Conservation (phyloP, 169 alveolate species). For the Plasmodium coatneyi region DNA sequence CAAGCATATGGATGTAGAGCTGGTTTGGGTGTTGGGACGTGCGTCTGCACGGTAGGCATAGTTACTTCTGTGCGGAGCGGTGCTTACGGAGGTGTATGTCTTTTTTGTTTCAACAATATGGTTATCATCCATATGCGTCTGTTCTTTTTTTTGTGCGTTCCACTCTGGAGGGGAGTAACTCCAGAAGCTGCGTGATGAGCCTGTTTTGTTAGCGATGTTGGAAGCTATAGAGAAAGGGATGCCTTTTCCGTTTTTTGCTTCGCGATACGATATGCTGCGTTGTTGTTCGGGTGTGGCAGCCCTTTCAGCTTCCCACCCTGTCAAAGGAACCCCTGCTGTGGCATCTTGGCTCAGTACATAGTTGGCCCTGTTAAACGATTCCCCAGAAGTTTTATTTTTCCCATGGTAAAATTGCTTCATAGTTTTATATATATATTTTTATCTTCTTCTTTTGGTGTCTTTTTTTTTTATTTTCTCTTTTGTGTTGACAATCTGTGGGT, state of each 20-base stretch:
- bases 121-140: not conserved
- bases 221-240: not conserved
- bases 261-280: not conserved
- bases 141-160: not conserved
- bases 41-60: not conserved
- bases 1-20: not conserved
- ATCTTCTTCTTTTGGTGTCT: not conserved
- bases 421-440: not conserved
- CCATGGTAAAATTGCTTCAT: not conserved
- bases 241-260: not conserved
- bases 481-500: not conserved
- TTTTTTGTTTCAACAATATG: not conserved
- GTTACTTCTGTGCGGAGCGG: not conserved
- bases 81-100: not conserved
- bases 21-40: not conserved
- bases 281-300: not conserved
- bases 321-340: not conserved
- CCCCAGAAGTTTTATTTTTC: not conserved
- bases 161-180: not conserved
- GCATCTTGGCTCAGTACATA: not conserved
- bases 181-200: not conserved
- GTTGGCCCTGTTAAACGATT: not conserved
- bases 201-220: not conserved
- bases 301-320: not conserved
- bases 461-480: not conserved